These are phyloP conservation scores for Anthostomella pinea DNA, from an alignment of 2,329 filamentous ascomycete species.

Conservation along the genomic window DNA sequence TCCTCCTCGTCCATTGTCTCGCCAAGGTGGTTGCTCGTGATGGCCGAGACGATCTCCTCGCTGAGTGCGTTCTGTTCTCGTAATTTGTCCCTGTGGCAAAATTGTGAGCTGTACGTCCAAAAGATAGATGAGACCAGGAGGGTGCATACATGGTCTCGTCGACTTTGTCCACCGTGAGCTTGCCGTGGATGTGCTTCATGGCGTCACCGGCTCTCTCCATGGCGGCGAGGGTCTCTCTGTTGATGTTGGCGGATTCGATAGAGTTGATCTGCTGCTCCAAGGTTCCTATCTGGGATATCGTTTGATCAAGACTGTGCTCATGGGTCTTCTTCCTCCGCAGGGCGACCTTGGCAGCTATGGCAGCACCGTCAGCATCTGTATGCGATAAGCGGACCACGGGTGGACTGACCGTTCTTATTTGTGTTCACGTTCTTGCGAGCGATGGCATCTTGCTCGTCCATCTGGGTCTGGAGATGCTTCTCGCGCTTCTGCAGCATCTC, in stretches of 20 bases:
- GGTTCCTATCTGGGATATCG: slow-evolving; percentile 81
- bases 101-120: background rate
- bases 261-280: slow-evolving; percentile 94
- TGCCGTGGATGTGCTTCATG: slow-evolving; percentile 90
- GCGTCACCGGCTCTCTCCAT: slow-evolving; percentile 90
- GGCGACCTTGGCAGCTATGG: slow-evolving; percentile 80
- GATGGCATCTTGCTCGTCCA: slow-evolving; percentile 85
- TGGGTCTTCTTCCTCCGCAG: slow-evolving; percentile 92
- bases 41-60: slow-evolving; percentile 86
- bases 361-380: slow-evolving; percentile 15
- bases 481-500: slow-evolving; percentile 98
- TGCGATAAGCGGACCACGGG: slow-evolving; percentile 35
- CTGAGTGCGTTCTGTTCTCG: slow-evolving; percentile 90
- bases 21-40: slow-evolving; percentile 67
- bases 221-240: slow-evolving; percentile 89
- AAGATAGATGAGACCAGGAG: slow-evolving; percentile 1
- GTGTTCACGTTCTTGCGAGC: slow-evolving; percentile 83
- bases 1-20: slow-evolving; percentile 81
- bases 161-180: slow-evolving; percentile 89
- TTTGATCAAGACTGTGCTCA: slow-evolving; percentile 89
- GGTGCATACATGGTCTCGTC: slow-evolving; percentile 82
- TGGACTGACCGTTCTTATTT: slow-evolving; percentile 81
- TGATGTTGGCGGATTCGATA: slow-evolving; percentile 98
- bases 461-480: slow-evolving; percentile 84
- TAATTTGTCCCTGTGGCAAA: slow-evolving; percentile 69